A percentile compares a stretch with the other conserved stretches of the same genome.
Evolutionary conservation across 306 rosid genomes (phyloP).

Genomic region (Betula pendula): DNA sequence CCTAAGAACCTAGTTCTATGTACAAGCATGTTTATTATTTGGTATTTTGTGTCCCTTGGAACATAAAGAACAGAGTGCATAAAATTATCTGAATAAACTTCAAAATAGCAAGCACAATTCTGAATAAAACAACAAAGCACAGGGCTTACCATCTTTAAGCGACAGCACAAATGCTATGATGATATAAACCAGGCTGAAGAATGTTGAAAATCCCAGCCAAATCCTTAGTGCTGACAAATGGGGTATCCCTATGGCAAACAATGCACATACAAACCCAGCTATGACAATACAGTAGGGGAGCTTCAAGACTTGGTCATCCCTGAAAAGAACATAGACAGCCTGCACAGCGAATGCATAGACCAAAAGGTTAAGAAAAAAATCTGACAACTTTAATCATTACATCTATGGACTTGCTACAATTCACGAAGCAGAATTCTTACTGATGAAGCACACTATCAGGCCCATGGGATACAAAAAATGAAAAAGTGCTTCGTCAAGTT

Average conservation of each 20-base stretch:
- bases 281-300: conserved; percentile 80
- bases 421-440: not conserved
- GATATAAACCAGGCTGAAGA: conserved; percentile 71
- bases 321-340: conserved; percentile 76
- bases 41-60: not conserved
- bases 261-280: conserved; percentile 75
- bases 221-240: conserved; percentile 89
- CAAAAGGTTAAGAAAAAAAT: not conserved
- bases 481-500: not conserved
- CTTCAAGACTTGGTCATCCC: conserved; percentile 61
- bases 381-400: not conserved
- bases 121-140: conserved; percentile 6
- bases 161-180: conserved; percentile 59
- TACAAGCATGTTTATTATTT: not conserved
- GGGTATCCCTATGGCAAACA: conserved; percentile 87
- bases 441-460: not conserved
- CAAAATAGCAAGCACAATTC: not conserved
- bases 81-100: not conserved
- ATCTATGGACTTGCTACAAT: not conserved
- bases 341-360: conserved; percentile 34
- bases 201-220: conserved; percentile 90
- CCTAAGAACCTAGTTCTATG: not conserved
- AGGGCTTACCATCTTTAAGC: conserved; percentile 67
- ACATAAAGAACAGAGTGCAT: not conserved
- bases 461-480: no score